Conservation (phyloP, 352 stramenopile genomes). For the Globisporangium ultimum region DNA sequence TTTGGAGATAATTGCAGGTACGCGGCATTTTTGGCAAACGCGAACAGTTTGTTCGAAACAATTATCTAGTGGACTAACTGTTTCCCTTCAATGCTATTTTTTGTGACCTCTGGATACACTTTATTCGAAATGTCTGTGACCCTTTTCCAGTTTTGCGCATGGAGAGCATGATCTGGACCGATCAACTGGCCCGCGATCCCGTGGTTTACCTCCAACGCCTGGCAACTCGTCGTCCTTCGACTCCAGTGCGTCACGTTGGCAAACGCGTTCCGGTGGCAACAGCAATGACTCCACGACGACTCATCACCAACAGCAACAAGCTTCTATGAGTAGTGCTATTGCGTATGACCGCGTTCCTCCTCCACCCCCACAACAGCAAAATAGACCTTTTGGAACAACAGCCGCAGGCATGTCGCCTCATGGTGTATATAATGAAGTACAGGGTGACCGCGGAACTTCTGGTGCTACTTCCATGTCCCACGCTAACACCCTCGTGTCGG, state of each 20-base stretch:
- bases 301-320: slow-evolving; percentile 3
- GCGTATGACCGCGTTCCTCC: slow-evolving; percentile 17
- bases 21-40: slow-evolving; percentile 11
- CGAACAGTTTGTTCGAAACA: background rate
- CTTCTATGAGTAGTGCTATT: slow-evolving; percentile 17
- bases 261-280: background rate
- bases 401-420: slow-evolving; percentile 21
- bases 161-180: slow-evolving; percentile 61
- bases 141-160: slow-evolving; percentile 65
- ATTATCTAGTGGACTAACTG: background rate
- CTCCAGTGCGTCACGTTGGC: slow-evolving; percentile 9
- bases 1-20: slow-evolving; percentile 87
- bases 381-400: slow-evolving; percentile 54
- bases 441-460: slow-evolving; percentile 40
- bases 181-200: slow-evolving; percentile 8
- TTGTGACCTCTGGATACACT: slow-evolving; percentile 8
- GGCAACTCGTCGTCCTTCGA: background rate
- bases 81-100: slow-evolving; percentile 13
- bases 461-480: slow-evolving; percentile 48
- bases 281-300: background rate
- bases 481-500: slow-evolving; percentile 29
- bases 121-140: slow-evolving; percentile 4
- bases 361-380: slow-evolving; percentile 24
- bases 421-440: slow-evolving; percentile 63
- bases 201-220: slow-evolving; percentile 5